Base-by-base conservation (phyloP, 352 stramenopile genomes). In the Discostella stelligera region DNA sequence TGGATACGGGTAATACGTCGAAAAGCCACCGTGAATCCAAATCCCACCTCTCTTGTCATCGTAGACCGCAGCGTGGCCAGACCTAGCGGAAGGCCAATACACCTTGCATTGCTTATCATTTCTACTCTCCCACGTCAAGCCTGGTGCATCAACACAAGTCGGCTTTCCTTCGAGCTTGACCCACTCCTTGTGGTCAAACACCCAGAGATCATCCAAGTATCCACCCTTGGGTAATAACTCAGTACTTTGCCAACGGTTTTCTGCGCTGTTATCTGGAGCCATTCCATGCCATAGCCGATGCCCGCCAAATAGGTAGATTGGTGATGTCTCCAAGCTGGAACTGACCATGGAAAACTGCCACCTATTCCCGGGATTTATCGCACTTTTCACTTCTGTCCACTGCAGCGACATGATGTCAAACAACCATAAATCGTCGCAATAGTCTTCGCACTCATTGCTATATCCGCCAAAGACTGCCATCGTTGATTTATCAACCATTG, bases 261-360 rank as follows among this genome's bases (percentile, higher is more conserved):
- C 82, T 50, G 83, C 70, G 11, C 56, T 88, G 76, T 98, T 98
- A 41, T 98, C 94, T 30, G 88, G 86, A 3, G 91, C 90, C 70
- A 98, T 98, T 18, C 96, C 96, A 44, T 98, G 96, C 96, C 96
- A 98, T 25, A 98, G 88, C 0, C 95, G 91, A 68, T 97, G 96
- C 27, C 95, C 95, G 14, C 95, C 95, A 74, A 97, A 98, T 18
- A 98, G 65, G 59, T 80, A 87, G 48, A 91, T 76, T 14, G 52
- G 60, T 52, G 58, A 37, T 23, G 54, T 69, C 10, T 66, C 61
- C 21, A 59, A 78, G 52, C 66, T 61, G 13, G 77, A 83, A 25
- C 91, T 82, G 16, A 96, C 87, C 32, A 95, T 95, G 6, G 90
- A 94, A 63, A 97, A 97, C 83, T 96, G 94, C 90, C 97, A 98